Conservation (phyloP, 805 yeast species). For the Zygosaccharomyces siamensis region DNA sequence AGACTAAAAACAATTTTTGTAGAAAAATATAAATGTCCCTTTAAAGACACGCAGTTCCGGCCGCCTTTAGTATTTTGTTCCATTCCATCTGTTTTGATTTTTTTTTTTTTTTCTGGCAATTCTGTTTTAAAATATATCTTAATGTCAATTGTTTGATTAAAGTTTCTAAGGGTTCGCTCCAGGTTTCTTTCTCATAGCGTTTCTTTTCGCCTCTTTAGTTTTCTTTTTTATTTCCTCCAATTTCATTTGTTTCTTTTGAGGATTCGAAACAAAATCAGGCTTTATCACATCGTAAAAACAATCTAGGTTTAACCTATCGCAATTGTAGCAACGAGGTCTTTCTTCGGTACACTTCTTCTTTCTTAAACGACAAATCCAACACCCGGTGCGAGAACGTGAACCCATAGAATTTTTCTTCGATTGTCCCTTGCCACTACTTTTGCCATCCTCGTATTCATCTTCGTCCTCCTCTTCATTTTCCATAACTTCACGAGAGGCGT, state of each 20-base stretch:
- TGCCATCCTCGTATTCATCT: slow-evolving; percentile 15
- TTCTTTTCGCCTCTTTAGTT: slow-evolving; percentile 40
- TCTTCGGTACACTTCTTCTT: slow-evolving; percentile 70
- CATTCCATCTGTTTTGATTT: not conserved
- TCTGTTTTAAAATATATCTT: not conserved
- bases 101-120: not conserved
- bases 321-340: slow-evolving; percentile 55
- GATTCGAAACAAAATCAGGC: slow-evolving; percentile 52
- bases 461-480: slow-evolving; percentile 14
- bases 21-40: not conserved
- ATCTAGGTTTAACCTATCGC: slow-evolving; percentile 48
- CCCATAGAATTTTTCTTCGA: slow-evolving; percentile 20
- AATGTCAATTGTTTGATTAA: slow-evolving; percentile 4
- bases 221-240: slow-evolving; percentile 48
- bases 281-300: slow-evolving; percentile 51
- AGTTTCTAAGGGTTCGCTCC: slow-evolving; percentile 1
- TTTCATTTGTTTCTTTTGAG: slow-evolving; percentile 40
- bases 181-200: slow-evolving; percentile 33
- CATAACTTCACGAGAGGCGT: slow-evolving; percentile 3
- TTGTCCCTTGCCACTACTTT: slow-evolving; percentile 16
- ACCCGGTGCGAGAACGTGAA: slow-evolving; percentile 53
- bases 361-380: slow-evolving; percentile 75
- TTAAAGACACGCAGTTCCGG: not conserved
- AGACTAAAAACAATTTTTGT: not conserved
- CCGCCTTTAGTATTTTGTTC: not conserved